A percentile compares a stretch with the other conserved stretches of the same genome.
Conservation (phyloP, 306 rosid species). For the Cucurbita argyrosperma region DNA sequence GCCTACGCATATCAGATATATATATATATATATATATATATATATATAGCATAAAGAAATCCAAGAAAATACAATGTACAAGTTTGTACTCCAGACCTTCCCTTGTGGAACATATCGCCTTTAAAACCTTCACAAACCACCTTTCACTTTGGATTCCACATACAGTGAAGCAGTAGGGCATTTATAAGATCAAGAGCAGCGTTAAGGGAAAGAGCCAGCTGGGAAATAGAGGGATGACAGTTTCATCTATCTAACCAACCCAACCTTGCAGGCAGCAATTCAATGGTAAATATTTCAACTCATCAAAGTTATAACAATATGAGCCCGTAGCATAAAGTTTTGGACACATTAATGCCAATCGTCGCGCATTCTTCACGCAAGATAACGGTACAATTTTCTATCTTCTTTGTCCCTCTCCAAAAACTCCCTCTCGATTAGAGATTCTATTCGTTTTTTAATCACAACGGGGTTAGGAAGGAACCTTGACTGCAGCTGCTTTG, state of each 20-base stretch:
- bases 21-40: no score
- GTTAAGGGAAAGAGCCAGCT: background rate
- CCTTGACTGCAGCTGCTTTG: slow-evolving; percentile 57
- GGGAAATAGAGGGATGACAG: background rate
- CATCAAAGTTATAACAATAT: slow-evolving; percentile 5
- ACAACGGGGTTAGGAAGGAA: slow-evolving; percentile 63
- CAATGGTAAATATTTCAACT: slow-evolving; percentile 7
- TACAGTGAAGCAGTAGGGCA: slow-evolving; percentile 1
- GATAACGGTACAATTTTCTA: slow-evolving; percentile 50
- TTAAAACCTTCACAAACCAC: background rate
- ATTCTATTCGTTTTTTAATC: slow-evolving; percentile 72
- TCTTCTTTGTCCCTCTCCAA: slow-evolving; percentile 60
- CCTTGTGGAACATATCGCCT: background rate
- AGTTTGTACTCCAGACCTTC: background rate
- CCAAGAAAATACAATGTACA: slow-evolving; percentile 3
- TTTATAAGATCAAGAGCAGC: background rate
- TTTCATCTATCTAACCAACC: background rate
- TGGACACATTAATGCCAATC: background rate
- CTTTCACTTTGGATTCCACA: background rate
- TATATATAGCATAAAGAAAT: background rate
- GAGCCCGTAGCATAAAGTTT: slow-evolving; percentile 7
- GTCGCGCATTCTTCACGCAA: slow-evolving; percentile 29
- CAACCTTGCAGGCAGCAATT: slow-evolving; percentile 10
- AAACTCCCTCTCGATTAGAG: slow-evolving; percentile 80
- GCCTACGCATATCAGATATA: background rate